Evolutionary conservation across 2,329 filamentous ascomycete genomes (phyloP).

Genomic region (Fusarium mexicanum): DNA sequence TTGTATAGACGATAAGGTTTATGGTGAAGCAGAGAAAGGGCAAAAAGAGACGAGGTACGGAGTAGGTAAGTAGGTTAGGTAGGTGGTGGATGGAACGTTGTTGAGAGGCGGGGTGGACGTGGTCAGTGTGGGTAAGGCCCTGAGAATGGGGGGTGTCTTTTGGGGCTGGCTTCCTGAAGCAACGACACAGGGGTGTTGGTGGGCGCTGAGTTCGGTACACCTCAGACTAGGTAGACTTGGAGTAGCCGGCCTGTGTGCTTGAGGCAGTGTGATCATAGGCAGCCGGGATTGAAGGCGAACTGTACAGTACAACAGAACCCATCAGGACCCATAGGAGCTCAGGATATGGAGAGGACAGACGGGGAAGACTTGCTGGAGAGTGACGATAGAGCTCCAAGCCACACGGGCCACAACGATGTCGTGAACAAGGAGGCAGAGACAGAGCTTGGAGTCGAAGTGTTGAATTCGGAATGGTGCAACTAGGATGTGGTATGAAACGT

Average conservation of each 20-base stretch:
- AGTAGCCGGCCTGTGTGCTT: conserved; percentile 10
- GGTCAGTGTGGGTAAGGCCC: conserved; percentile 43
- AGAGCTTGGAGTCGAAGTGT: conserved; percentile 24
- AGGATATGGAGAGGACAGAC: conserved; percentile 1
- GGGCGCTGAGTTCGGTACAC: conserved; percentile 18
- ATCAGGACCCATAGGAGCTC: not conserved
- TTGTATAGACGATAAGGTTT: conserved; percentile 18
- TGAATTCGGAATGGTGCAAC: conserved; percentile 17
- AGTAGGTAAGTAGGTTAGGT: conserved; percentile 29
- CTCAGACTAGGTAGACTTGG: conserved; percentile 22
- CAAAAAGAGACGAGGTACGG: conserved; percentile 36
- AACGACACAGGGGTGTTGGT: conserved; percentile 25
- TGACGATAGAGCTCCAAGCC: conserved; percentile 35
- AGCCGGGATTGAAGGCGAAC: not conserved
- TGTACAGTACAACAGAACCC: conserved; percentile 5
- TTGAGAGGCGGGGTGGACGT: conserved; percentile 47
- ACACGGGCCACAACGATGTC: conserved; percentile 26
- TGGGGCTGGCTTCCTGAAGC: conserved; percentile 35
- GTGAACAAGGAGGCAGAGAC: conserved; percentile 21
- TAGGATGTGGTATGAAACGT: conserved; percentile 7
- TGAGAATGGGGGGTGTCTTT: conserved; percentile 31
- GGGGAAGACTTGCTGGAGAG: not conserved
- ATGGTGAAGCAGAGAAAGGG: conserved; percentile 35
- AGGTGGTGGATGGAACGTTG: conserved; percentile 45
- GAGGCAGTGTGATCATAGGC: conserved; percentile 17